A percentile compares a stretch with the other conserved stretches of the same genome.
Evolutionary conservation across 495 filamentous ascomycete genomes (phyloP).

Genomic region (Pyrenula aspistea): DNA sequence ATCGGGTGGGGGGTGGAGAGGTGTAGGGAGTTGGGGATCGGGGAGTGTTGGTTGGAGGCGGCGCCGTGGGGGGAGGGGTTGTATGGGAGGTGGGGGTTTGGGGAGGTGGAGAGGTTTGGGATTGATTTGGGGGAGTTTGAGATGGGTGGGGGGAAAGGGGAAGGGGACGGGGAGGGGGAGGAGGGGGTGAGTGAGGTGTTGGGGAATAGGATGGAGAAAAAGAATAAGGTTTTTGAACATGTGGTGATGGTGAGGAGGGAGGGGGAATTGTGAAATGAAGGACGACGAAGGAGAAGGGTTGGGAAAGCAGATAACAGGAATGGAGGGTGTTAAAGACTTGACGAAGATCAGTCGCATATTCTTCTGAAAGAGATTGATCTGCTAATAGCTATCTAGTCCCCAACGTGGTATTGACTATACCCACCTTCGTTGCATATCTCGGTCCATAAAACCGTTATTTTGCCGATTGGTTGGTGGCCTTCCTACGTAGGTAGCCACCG

Average conservation of each 20-base stretch:
- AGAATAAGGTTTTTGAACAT: no score
- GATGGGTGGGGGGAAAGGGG: neutral
- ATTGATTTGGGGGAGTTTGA: neutral
- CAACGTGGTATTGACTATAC: no score
- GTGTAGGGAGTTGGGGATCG: slow-evolving; percentile 18
- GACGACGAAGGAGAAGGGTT: neutral
- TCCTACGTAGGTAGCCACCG: no score
- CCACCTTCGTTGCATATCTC: no score
- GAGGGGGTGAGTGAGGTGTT: neutral
- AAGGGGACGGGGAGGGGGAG: neutral
- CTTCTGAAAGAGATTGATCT: no score
- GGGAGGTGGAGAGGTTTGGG: neutral
- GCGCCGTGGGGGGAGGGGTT: slow-evolving; percentile 1
- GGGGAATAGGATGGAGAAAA: neutral
- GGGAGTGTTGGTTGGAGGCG: slow-evolving; percentile 2
- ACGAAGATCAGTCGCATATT: no score
- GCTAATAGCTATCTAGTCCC: no score
- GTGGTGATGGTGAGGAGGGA: neutral
- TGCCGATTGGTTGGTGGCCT: no score
- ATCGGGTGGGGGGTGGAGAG: slow-evolving; percentile 34
- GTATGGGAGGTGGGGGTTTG: slow-evolving; percentile 5
- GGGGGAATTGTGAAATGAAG: no score
- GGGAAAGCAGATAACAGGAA: neutral
- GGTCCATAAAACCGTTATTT: no score
- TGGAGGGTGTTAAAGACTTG: neutral